Percentiles rank a stretch among this genome's conserved stretches.
These are phyloP conservation scores for Vanilla planifolia DNA, from an alignment of 106 monocot genomes.

Conservation along the genomic window DNA sequence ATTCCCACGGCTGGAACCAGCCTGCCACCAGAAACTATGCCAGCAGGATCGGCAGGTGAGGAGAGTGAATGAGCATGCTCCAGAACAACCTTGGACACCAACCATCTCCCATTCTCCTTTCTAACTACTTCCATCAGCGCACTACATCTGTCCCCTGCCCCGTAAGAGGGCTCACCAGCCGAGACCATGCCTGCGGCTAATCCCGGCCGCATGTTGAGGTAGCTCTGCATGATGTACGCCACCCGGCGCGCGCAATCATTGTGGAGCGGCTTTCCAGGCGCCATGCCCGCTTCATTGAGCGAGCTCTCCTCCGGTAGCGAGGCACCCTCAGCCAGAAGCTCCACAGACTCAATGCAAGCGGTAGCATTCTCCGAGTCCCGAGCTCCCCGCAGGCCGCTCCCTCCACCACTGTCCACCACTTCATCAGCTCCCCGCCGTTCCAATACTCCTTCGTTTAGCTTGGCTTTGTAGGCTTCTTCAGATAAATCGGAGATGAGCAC, in stretches of 20 bases:
- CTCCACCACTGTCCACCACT: not conserved
- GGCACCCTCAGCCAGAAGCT: not conserved
- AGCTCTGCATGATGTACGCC: constrained; percentile 49
- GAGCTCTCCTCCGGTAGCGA: not conserved
- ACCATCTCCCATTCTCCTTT: constrained; percentile 32
- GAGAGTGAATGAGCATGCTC: constrained; percentile 33
- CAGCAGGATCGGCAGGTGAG: constrained; percentile 23
- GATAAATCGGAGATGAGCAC: constrained; percentile 37
- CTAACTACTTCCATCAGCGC: constrained; percentile 54
- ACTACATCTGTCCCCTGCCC: constrained; percentile 19
- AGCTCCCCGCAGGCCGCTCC: not conserved
- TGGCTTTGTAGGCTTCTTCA: constrained; percentile 1
- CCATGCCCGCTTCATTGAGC: not conserved
- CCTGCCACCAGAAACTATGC: constrained; percentile 10
- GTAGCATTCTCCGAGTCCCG: not conserved
- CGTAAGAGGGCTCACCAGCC: not conserved
- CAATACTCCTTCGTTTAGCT: not conserved
- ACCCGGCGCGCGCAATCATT: constrained; percentile 45
- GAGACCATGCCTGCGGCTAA: not conserved
- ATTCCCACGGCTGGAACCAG: constrained; percentile 41
- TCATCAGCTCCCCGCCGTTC: not conserved
- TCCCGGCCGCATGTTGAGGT: constrained; percentile 18
- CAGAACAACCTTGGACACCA: constrained; percentile 30
- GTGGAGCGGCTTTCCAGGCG: constrained; percentile 3
- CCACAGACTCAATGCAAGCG: not conserved